A percentile compares a stretch with the other conserved stretches of the same genome.
phyloP scores from a whole-genome alignment of 2,329 filamentous ascomycete species.

The Penicillium sp. region DNA sequence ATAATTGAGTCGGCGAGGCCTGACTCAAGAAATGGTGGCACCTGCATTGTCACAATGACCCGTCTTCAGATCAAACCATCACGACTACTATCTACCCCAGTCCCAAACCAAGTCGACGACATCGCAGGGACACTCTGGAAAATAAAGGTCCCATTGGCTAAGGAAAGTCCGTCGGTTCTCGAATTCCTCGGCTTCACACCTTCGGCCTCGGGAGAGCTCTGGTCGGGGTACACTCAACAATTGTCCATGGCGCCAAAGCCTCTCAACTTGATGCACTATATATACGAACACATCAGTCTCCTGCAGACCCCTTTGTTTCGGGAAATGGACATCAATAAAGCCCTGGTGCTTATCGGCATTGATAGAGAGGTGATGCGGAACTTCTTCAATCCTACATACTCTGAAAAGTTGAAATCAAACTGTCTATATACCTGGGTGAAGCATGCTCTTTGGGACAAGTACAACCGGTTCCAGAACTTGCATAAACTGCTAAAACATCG shows the following conservation, averaged over 20 bases:
- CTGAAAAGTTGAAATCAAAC: not conserved
- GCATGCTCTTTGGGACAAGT: not conserved
- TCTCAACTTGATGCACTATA: not conserved
- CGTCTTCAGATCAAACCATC: not conserved
- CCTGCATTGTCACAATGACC: not conserved
- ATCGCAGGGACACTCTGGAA: not conserved
- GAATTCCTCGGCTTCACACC: not conserved
- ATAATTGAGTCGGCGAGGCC: not conserved
- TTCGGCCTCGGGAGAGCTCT: not conserved
- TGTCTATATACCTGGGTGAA: not conserved
- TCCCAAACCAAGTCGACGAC: not conserved
- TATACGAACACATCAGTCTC: not conserved
- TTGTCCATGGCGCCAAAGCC: not conserved
- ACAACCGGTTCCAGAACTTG: not conserved
- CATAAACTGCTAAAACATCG: not conserved
- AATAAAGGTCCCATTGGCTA: not conserved
- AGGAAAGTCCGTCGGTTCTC: not conserved
- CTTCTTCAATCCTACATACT: not conserved
- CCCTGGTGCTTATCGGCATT: not conserved
- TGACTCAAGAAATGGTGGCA: not conserved
- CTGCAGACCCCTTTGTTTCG: not conserved
- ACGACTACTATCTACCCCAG: not conserved
- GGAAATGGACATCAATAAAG: not conserved
- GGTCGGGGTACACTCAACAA: not conserved
- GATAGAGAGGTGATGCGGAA: no score